These are phyloP conservation scores for Petunia axillaris DNA, from an alignment of 257 asterid species.

Conservation along the genomic window DNA sequence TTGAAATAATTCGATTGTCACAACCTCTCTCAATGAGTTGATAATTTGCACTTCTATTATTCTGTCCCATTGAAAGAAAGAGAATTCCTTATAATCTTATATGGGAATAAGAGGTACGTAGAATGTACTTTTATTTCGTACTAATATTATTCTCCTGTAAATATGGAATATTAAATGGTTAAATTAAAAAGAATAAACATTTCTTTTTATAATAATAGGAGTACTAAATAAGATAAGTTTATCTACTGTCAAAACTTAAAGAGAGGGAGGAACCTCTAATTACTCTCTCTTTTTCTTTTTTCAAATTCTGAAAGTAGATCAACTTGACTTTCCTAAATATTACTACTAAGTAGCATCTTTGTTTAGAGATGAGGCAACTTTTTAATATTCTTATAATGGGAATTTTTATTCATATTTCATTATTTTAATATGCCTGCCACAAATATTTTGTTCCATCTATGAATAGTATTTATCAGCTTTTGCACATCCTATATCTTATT, in stretches of 20 bases:
- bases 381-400: constrained; percentile 14
- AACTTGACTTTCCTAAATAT: background rate
- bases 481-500: background rate
- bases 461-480: constrained; percentile 21
- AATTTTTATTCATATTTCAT: constrained; percentile 24
- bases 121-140: no score
- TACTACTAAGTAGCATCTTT: constrained; percentile 3
- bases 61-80: background rate
- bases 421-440: constrained; percentile 14
- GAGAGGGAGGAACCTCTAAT: background rate
- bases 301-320: background rate
- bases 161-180: no score
- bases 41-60: background rate
- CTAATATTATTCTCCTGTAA: no score
- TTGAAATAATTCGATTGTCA: constrained; percentile 12
- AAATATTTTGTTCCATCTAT: constrained; percentile 17
- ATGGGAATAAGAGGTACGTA: no score
- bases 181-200: no score
- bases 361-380: constrained; percentile 19
- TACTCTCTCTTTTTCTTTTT: no score
- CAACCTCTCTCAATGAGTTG: background rate
- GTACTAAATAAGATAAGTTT: background rate
- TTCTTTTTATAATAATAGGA: no score
- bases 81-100: no score
- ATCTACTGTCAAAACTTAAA: background rate